A percentile compares a stretch with the other conserved stretches of the same genome.
Conservation (phyloP, 306 rosid species). For the Cucurbita ficifolia region DNA sequence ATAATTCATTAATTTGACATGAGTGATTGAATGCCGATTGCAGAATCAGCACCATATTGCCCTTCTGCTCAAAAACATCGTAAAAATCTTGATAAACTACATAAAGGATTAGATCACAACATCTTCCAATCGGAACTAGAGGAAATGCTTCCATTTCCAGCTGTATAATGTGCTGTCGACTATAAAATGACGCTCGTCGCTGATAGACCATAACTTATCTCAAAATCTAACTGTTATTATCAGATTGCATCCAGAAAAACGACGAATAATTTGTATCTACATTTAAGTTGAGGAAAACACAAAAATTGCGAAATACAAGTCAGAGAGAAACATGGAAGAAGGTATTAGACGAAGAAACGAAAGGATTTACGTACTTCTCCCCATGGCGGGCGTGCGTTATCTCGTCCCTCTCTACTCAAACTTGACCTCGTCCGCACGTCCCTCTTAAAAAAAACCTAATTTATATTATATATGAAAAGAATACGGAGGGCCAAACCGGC, state of each 20-base stretch:
- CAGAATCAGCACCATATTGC: too few species aligned
- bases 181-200: background rate
- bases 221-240: background rate
- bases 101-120: background rate
- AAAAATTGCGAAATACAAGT: background rate
- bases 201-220: too few species aligned
- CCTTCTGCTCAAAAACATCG: too few species aligned
- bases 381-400: background rate
- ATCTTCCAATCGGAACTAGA: background rate
- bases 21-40: background rate
- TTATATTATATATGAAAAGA: background rate
- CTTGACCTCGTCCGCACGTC: background rate
- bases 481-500: background rate
- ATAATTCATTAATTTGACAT: background rate
- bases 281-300: background rate
- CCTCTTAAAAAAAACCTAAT: background rate
- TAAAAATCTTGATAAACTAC: too few species aligned
- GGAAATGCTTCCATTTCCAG: background rate
- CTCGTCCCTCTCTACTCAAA: background rate
- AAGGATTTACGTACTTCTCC: background rate
- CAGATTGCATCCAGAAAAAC: background rate
- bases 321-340: background rate
- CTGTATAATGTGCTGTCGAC: background rate
- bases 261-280: background rate
- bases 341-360: background rate